These are phyloP conservation scores for Xenoacremonium recifei DNA, from an alignment of 2,329 filamentous ascomycete species.

Conservation along the genomic window DNA sequence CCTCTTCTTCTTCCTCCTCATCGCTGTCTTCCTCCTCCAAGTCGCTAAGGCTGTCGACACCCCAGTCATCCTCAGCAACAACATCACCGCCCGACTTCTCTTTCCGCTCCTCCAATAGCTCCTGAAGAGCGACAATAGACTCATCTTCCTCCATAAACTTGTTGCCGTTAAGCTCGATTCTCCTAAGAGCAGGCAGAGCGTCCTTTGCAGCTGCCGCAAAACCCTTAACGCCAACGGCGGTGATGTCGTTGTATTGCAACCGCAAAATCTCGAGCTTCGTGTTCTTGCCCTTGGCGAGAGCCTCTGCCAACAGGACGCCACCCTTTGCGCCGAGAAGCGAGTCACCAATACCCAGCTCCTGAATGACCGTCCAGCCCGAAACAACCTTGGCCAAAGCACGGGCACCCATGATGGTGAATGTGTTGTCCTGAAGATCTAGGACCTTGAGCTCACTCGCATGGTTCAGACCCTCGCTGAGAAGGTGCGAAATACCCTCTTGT, in stretches of 20 bases:
- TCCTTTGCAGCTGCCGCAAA: constrained; percentile 67
- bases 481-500: constrained; percentile 82
- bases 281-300: constrained; percentile 75
- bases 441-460: constrained; percentile 68
- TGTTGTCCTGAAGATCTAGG: constrained; percentile 95
- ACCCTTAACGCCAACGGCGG: constrained; percentile 67
- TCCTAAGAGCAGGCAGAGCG: constrained; percentile 71
- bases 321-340: constrained; percentile 80
- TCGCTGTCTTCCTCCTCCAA: constrained; percentile 74
- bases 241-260: constrained; percentile 94
- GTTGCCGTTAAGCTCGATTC: constrained; percentile 94
- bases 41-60: constrained; percentile 81
- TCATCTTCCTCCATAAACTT: constrained; percentile 86
- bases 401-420: constrained; percentile 81
- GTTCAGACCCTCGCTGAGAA: constrained; percentile 76
- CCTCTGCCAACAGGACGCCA: constrained; percentile 68
- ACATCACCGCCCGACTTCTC: constrained; percentile 66
- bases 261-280: constrained; percentile 75
- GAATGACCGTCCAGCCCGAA: constrained; percentile 69
- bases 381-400: constrained; percentile 75
- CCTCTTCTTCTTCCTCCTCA: constrained; percentile 66
- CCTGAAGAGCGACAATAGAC: constrained; percentile 64
- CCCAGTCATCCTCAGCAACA: constrained; percentile 78
- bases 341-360: constrained; percentile 86
- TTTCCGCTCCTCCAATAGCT: constrained; percentile 74